Evolutionary conservation across 495 filamentous ascomycete species (phyloP).

Genomic region (Podospora didyma): DNA sequence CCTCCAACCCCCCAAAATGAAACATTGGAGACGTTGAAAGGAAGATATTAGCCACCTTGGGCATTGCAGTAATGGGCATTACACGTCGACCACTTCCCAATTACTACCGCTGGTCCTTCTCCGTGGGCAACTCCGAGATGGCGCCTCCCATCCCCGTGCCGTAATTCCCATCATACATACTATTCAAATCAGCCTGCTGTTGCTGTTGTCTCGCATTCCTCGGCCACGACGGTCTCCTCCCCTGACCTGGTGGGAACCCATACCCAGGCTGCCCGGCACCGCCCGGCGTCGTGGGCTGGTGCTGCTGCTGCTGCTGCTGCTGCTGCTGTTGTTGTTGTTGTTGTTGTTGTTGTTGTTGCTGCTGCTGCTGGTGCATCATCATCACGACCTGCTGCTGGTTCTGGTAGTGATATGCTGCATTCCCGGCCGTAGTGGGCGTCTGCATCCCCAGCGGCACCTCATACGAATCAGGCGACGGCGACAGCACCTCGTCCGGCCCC

Average conservation of each 20-base stretch:
- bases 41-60: too few species aligned
- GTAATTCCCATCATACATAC: not conserved
- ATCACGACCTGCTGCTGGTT: not conserved
- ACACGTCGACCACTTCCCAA: too few species aligned
- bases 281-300: not conserved
- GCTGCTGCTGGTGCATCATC: not conserved
- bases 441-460: not conserved
- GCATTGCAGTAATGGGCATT: too few species aligned
- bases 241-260: not conserved
- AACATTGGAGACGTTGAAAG: too few species aligned
- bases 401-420: conserved; percentile 6
- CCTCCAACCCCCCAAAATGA: too few species aligned
- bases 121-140: conserved; percentile 10
- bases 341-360: not conserved
- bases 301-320: not conserved
- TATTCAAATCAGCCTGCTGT: not conserved
- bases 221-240: conserved; percentile 8
- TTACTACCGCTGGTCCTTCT: conserved; percentile 3
- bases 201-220: conserved; percentile 1
- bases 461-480: conserved; percentile 1
- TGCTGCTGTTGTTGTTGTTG: not conserved
- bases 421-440: not conserved
- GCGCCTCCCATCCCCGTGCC: not conserved
- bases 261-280: not conserved
- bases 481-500: not conserved